Base-by-base conservation (phyloP, 2,329 filamentous ascomycete species). In the Apiospora aurea region DNA sequence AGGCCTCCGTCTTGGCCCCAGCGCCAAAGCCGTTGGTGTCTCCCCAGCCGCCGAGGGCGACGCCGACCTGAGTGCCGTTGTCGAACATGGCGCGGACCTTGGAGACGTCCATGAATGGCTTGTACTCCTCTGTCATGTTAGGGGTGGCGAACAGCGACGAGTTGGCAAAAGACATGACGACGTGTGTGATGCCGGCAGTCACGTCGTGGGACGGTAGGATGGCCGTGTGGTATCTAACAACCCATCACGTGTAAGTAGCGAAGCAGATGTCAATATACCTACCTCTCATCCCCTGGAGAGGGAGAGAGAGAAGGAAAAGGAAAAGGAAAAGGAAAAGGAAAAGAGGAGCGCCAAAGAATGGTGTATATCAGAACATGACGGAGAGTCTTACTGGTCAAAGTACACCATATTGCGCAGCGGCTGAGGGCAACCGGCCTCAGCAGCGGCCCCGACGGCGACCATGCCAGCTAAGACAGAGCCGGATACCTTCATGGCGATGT, bases 21-120 rank as follows among this genome's bases (percentile, higher is more conserved):
- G 79, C 79, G 0, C 87, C 86, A 77, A 93, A 94, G 0, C 91
- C 92, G 8, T 80, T 79, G 0, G 87, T 90, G 73, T 94, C 91
- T 0, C 92, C 92, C 92, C 93, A 95, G 70, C 92, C 93, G 14
- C 93, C 93, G 74, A 95, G 89, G 26, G 93, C 92, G 49, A 94
- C 86, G 83, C 92, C 87, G 29, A 94, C 81, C 75, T 92, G 91
- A 26, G 91, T 90, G 38, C 83, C 84, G 0, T 81, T 72, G 8
- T 81, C 80, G 73, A 91, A 90, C 70, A 84, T 81, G 24, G 77
- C 72, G 5, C 89, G 87, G 18, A 86, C 76, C 4, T 72, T 73
- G 24, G 68, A 72, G 14, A 76, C 71, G n/a, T 76, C 71, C 26
- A 75, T 74, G 71, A 79, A 80, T 8, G 78, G 78, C 14, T 75